Evolutionary conservation across 345 rosid genomes (phyloP).

Genomic region (Camelina hispida): DNA sequence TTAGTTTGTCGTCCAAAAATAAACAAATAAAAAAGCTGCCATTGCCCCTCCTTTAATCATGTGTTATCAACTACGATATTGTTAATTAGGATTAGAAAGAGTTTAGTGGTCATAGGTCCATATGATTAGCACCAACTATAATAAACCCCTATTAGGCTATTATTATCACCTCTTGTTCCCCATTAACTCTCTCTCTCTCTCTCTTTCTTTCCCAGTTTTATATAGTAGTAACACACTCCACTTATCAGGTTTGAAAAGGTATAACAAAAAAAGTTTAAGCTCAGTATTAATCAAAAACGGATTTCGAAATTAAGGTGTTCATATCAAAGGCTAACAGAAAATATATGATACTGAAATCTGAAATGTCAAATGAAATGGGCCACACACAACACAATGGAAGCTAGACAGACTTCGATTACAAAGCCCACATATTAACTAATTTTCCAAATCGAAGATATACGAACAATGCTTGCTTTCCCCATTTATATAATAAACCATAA

Average conservation of each 20-base stretch:
- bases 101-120: conserved; percentile 32
- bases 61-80: conserved; percentile 7
- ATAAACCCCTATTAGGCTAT: conserved; percentile 1
- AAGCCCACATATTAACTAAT: conserved; percentile 11
- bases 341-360: not conserved
- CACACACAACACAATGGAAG: not conserved
- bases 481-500: not conserved
- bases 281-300: not conserved
- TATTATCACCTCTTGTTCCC: conserved; percentile 40
- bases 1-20: not conserved
- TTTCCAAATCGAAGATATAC: not conserved
- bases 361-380: not conserved
- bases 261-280: not conserved
- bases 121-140: conserved; percentile 34
- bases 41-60: conserved; percentile 10
- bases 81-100: conserved; percentile 36
- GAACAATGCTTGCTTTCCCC: conserved; percentile 3
- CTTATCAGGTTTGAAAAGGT: conserved; percentile 12
- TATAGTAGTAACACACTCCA: conserved; percentile 16
- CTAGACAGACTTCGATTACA: not conserved
- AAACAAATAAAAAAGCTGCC: not conserved
- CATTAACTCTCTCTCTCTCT: conserved; percentile 26
- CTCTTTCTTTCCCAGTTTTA: conserved; percentile 2
- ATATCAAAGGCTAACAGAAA: not conserved
- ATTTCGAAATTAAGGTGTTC: not conserved